Base-by-base conservation (phyloP, 2,329 filamentous ascomycete genomes). In the Didymella pomorum region DNA sequence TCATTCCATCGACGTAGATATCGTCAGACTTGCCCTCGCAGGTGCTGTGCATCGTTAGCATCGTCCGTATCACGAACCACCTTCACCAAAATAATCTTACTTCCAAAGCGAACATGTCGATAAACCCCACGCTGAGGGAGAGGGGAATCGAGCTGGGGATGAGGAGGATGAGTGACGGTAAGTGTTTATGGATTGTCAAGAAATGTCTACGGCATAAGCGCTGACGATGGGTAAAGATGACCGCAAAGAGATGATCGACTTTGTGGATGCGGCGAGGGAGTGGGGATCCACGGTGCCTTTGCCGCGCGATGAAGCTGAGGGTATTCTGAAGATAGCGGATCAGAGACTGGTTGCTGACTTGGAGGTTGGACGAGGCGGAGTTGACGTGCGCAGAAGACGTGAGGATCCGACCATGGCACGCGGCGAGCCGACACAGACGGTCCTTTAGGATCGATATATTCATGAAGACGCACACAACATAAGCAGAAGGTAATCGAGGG, bases 211-310 rank as follows among this genome's bases (percentile, higher is more conserved):
- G n/a, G n/a, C n/a, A n/a, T n/a, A n/a, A n/a, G n/a, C n/a, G 20
- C 39, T 42, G 39, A 42, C n/a, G n/a, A n/a, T 8, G 16, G 4
- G 16, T 18, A 14, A 21, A 68, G 64, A n/a, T 4, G 58, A 71
- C 10, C 49, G 60, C 7, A 3, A 48, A 7, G 60, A 64, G 1
- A 64, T 71, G 2, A 62, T 71, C 18, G 54, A 73, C 21, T 73
- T 73, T 23, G 64, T 58, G 10, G 69, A 73, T 18, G 64, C 70
- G 8, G 70, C 70, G 2, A 41, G 48, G 9, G 70, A 73, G 45
- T 73, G 70, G 70, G 70, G 70, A 0, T 71, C 69, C 0, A 57
- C 52, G 1, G 65, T 73, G 2, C 63, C 59, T n/a, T 52, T 73
- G 3, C 69, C 68, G 14, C 60, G 55, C 3, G 26, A 47, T 1